Evolutionary conservation across 345 rosid genomes (phyloP), one percentile per base, ranked within the genome.

Genomic region (Streptanthus diversifolius): DNA sequence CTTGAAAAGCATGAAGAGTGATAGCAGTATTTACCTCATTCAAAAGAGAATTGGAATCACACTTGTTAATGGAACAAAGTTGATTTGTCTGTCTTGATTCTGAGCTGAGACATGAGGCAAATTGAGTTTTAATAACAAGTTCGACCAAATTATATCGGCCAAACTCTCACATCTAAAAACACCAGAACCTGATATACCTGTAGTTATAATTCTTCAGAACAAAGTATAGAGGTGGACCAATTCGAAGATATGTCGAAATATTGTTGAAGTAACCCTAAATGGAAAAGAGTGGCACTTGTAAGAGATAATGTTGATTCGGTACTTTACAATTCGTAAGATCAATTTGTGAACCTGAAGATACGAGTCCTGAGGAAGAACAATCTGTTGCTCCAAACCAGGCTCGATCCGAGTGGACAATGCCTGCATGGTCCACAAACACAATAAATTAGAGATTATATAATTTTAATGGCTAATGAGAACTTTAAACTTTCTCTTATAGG

Each of bases 361-460:
- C 1, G 98, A 93, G 78, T 93, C 96, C 44, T 78, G 85, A 11
- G 98, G 98, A 81, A 93, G 98, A 77, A 93, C 98, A 83, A 89
- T 89, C 79, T 89, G 82, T 79, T 93, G 97, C 60, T 93, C 98
- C 83, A 93, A 77, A 79, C 98, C 99, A 72, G 97, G 90, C 79
- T 95, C 90, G 53, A 91, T 79, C 74, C 99, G 84, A 40, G 97
- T 89, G 65, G 90, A 79, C 68, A 95, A 75, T 29, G 99, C 99
- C 99, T 95, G 70, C 35, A 43, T 67, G 40, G 43, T 79, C 64
- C 66, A 63, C 47, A 48, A 58, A 77, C 60, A 66, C 49, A 18
- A 60, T 35, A 48, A 61, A 58, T 49, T 51, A 68, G 61, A 43
- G 22, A 76, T 21, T 39, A 48, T 39, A 48, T 47, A 1, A 4